Evolutionary conservation across 1,284 basidiomycete species (phyloP).

Genomic region (Pascua guehoae): DNA sequence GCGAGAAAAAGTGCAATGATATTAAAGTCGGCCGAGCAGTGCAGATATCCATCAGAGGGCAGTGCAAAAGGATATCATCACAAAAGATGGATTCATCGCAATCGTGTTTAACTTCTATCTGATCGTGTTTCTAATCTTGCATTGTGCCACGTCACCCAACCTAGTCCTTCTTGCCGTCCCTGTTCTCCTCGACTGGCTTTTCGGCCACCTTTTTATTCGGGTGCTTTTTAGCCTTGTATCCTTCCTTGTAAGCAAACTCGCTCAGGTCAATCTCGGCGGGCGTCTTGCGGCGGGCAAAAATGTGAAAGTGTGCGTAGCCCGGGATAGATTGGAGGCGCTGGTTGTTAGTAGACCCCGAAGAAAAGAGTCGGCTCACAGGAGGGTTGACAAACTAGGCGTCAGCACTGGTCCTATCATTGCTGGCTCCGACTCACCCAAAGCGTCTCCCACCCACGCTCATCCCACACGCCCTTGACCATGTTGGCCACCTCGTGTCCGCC

Average conservation of each 20-base stretch:
- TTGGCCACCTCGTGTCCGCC: conserved; percentile 42
- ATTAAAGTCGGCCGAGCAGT: too few species aligned
- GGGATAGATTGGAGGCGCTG: conserved; percentile 45
- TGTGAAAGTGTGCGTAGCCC: conserved; percentile 47
- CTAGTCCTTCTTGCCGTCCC: too few species aligned
- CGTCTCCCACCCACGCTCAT: conserved; percentile 46
- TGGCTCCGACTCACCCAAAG: conserved; percentile 38
- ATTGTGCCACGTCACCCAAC: too few species aligned
- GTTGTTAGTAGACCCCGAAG: conserved; percentile 25
- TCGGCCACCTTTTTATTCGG: too few species aligned
- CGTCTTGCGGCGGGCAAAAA: conserved; percentile 46
- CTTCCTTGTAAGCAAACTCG: neutral
- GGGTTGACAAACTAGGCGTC: conserved; percentile 29
- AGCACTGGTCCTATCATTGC: neutral
- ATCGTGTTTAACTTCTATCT: too few species aligned
- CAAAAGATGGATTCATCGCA: too few species aligned
- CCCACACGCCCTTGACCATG: conserved; percentile 45
- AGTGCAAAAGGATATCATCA: neutral
- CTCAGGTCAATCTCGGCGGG: conserved; percentile 42
- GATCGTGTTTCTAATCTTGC: too few species aligned
- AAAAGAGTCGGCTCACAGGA: conserved; percentile 18
- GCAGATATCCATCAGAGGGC: neutral
- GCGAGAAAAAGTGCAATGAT: too few species aligned
- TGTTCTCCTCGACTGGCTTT: too few species aligned
- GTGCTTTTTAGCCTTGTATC: too few species aligned